Conservation (phyloP, 495 filamentous ascomycete genomes). For the Neurospora sp. region DNA sequence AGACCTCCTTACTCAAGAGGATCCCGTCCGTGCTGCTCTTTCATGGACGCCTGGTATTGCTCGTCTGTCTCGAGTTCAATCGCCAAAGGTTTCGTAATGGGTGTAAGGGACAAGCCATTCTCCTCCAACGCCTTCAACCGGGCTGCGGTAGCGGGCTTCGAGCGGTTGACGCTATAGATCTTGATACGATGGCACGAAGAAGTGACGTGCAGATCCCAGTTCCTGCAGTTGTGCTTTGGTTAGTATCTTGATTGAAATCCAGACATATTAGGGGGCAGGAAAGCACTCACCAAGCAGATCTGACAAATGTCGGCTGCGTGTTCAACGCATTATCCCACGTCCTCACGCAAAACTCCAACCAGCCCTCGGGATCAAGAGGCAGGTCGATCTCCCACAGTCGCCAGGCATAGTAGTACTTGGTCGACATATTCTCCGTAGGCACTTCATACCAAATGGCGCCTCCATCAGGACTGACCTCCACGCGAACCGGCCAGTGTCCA, state of each 20-base stretch:
- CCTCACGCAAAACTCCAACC: constrained; percentile 46
- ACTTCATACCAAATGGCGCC: constrained; percentile 50
- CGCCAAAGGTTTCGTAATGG: constrained; percentile 40
- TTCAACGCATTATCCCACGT: constrained; percentile 53
- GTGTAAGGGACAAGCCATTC: constrained; percentile 34
- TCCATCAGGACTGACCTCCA: constrained; percentile 48
- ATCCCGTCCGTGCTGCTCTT: constrained; percentile 38
- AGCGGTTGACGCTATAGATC: constrained; percentile 53
- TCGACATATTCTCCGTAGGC: constrained; percentile 33
- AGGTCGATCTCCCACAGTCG: constrained; percentile 42
- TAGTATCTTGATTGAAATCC: background rate
- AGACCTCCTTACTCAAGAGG: constrained; percentile 4
- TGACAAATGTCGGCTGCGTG: constrained; percentile 25
- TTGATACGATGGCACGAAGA: constrained; percentile 53
- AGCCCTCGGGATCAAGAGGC: constrained; percentile 49
- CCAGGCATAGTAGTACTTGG: constrained; percentile 48
- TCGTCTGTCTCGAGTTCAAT: constrained; percentile 36
- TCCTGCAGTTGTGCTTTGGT: constrained; percentile 13
- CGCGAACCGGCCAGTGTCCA: constrained; percentile 47
- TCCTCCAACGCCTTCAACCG: constrained; percentile 42
- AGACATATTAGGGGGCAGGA: background rate
- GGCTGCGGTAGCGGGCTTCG: constrained; percentile 33
- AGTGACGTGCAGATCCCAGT: constrained; percentile 60
- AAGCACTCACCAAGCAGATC: constrained; percentile 23
- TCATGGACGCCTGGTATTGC: constrained; percentile 38